These are phyloP conservation scores for Trametes polyzona DNA, from an alignment of 1,284 basidiomycete species.

Conservation along the genomic window DNA sequence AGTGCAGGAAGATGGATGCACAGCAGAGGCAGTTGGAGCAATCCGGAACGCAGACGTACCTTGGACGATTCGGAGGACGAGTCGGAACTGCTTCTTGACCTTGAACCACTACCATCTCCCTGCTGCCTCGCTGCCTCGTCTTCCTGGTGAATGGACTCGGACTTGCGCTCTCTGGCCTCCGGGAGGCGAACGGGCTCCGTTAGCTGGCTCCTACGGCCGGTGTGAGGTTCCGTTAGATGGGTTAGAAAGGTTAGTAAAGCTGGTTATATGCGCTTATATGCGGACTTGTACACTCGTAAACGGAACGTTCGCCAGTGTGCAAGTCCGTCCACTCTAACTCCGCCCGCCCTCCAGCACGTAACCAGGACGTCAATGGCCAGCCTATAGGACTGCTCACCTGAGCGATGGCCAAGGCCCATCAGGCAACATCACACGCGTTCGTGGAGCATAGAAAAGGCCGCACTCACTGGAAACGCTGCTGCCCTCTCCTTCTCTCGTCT, in stretches of 20 bases:
- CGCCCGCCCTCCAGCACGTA: neutral
- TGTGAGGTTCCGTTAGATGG: neutral
- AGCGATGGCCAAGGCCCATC: neutral
- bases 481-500: neutral
- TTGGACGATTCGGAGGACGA: constrained; percentile 7
- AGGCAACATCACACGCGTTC: neutral
- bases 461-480: neutral
- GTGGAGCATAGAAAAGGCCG: neutral
- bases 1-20: neutral
- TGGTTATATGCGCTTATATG: neutral
- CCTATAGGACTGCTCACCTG: neutral
- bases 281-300: neutral
- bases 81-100: constrained; percentile 17
- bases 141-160: neutral
- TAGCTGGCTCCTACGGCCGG: neutral
- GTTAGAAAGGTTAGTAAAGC: constrained; percentile 1
- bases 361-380: neutral
- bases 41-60: neutral
- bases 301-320: neutral
- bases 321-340: constrained; percentile 3
- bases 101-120: constrained; percentile 16
- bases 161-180: neutral
- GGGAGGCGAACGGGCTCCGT: no score
- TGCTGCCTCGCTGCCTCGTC: neutral
- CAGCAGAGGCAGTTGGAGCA: neutral